phyloP scores from a whole-genome alignment of 208 protist species.

The Acanthamoeba sp. region DNA sequence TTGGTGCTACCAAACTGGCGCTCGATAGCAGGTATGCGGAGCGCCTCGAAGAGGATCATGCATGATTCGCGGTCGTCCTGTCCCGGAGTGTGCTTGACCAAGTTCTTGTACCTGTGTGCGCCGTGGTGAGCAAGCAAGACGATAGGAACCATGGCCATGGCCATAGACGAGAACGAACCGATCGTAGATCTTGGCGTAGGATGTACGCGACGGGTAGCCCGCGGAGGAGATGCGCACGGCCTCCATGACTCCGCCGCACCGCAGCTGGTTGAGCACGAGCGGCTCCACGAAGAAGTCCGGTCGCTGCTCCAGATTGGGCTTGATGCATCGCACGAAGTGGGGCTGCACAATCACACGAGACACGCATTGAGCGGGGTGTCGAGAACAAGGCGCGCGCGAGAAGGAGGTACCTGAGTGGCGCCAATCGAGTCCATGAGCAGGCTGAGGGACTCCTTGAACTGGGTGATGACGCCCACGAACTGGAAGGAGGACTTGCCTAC shows the following conservation, averaged over 20 bases:
- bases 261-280: conserved; percentile 79
- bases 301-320: conserved; percentile 89
- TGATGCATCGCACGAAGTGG: conserved; percentile 91
- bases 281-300: conserved; percentile 79
- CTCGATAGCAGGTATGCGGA: conserved; percentile 6
- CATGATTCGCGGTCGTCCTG: conserved; percentile 60
- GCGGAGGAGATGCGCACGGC: conserved; percentile 78
- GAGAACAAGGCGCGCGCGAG: conserved; percentile 84
- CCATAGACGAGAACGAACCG: conserved; percentile 43
- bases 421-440: conserved; percentile 86
- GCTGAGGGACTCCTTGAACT: conserved; percentile 60
- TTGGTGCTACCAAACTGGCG: conserved; percentile 73
- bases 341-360: too few species aligned
- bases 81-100: conserved; percentile 48
- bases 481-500: conserved; percentile 13
- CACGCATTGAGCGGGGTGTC: conserved; percentile 11
- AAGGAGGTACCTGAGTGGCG: neutral
- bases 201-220: conserved; percentile 74
- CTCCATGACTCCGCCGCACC: conserved; percentile 83
- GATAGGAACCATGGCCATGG: neutral
- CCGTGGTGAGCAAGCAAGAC: neutral
- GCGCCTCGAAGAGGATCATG: conserved; percentile 32
- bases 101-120: conserved; percentile 23
- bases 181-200: conserved; percentile 47
- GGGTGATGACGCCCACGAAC: conserved; percentile 17